A percentile compares a stretch with the other conserved stretches of the same genome.
Evolutionary conservation across 345 rosid genomes (phyloP).

Genomic region (Diplotaxis tenuifolia): DNA sequence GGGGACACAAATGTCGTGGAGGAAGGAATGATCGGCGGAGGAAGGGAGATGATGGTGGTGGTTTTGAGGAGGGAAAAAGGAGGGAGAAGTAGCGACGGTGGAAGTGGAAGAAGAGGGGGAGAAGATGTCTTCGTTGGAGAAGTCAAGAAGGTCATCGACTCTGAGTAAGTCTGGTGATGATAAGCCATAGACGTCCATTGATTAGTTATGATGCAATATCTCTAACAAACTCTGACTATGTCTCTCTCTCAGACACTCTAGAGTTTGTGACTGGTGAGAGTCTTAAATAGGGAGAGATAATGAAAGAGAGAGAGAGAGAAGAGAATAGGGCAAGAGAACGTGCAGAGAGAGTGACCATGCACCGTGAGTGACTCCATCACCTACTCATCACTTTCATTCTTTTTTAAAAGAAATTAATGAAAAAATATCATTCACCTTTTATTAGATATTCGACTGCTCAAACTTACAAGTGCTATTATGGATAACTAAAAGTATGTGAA

Average conservation of each 20-base stretch:
- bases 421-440: not conserved
- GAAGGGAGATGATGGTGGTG: slow-evolving; percentile 45
- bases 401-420: not conserved
- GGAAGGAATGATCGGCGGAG: slow-evolving; percentile 39
- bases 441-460: too few species aligned
- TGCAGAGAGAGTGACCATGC: slow-evolving; percentile 42
- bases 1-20: slow-evolving; percentile 65
- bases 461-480: too few species aligned
- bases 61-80: slow-evolving; percentile 32
- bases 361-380: slow-evolving; percentile 29
- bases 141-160: slow-evolving; percentile 44
- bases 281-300: slow-evolving; percentile 31
- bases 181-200: slow-evolving; percentile 55
- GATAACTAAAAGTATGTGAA: too few species aligned
- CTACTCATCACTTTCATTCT: slow-evolving; percentile 5
- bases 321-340: slow-evolving; percentile 37
- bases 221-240: slow-evolving; percentile 4
- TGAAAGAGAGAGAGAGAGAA: slow-evolving; percentile 22
- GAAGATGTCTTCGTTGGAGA: slow-evolving; percentile 45
- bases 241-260: not conserved
- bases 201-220: not conserved
- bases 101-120: slow-evolving; percentile 41
- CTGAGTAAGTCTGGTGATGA: slow-evolving; percentile 36
- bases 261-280: slow-evolving; percentile 12
- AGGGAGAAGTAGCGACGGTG: slow-evolving; percentile 31